phyloP scores from a whole-genome alignment of 2,329 filamentous ascomycete genomes.

The Mollisiaceae sp. region DNA sequence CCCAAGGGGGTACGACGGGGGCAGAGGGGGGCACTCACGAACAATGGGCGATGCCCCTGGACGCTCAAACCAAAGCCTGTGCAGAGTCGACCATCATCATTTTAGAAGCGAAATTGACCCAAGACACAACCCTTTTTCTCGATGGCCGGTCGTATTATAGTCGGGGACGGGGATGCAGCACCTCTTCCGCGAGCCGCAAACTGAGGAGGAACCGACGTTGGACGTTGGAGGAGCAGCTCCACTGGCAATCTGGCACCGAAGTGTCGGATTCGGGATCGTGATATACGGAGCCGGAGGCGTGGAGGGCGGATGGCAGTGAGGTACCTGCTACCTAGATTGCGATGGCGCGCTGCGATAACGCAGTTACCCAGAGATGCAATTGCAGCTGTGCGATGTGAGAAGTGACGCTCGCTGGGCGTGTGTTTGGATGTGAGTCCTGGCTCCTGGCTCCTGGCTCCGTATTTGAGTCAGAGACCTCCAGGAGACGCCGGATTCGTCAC shows the following conservation, averaged over 20 bases:
- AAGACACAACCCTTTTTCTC: constrained; percentile 17
- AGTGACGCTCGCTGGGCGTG: background rate
- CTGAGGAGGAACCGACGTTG: background rate
- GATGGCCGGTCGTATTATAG: constrained; percentile 7
- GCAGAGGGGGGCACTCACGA: constrained; percentile 6
- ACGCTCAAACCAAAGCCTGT: constrained; percentile 8
- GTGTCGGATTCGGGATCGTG: constrained; percentile 4
- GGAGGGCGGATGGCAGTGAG: background rate
- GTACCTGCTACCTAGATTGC: too few relatives aligned
- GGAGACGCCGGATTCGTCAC: background rate
- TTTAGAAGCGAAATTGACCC: constrained; percentile 22
- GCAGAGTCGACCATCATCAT: constrained; percentile 4
- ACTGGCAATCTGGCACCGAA: background rate
- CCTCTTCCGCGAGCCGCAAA: background rate
- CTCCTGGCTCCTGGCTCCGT: background rate
- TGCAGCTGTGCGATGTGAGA: background rate
- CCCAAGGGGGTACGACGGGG: background rate
- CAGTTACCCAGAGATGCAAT: background rate
- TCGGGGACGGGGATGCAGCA: constrained; percentile 19
- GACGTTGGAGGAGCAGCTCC: background rate
- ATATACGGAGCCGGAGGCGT: constrained; percentile 6
- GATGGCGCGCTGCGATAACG: too few relatives aligned
- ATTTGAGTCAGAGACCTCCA: constrained; percentile 2
- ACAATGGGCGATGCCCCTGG: constrained; percentile 15
- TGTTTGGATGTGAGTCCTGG: constrained; percentile 1